These are phyloP conservation scores for Alisma plantagoaquatica DNA, from an alignment of 106 monocot species.

Conservation along the genomic window DNA sequence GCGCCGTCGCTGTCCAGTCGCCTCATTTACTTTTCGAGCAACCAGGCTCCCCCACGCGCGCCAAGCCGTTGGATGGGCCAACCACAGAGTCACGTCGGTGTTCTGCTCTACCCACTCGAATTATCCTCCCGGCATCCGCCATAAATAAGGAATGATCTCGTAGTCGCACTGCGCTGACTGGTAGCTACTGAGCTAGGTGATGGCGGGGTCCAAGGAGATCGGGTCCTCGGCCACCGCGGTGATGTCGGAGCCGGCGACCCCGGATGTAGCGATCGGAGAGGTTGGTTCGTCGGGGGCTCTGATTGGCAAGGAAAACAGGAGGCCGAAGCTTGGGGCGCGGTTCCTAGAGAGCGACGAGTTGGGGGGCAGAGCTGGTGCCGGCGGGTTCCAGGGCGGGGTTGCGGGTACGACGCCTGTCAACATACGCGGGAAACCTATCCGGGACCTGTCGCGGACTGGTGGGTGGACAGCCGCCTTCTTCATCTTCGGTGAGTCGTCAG, in stretches of 20 bases:
- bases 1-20: too few species aligned
- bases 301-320: too few species aligned
- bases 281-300: constrained; percentile 2
- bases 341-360: constrained; percentile 81
- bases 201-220: constrained; percentile 50
- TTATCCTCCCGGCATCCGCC: too few species aligned
- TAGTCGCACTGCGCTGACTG: too few species aligned
- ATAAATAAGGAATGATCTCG: too few species aligned
- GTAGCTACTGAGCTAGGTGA: too few species aligned
- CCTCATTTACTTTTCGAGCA: too few species aligned
- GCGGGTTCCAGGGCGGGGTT: constrained; percentile 14
- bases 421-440: constrained; percentile 57
- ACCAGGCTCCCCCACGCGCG: too few species aligned
- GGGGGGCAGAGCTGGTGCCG: constrained; percentile 16
- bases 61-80: too few species aligned
- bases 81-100: too few species aligned
- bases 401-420: constrained; percentile 75
- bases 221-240: constrained; percentile 24
- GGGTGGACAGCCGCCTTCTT: constrained; percentile 93
- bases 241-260: constrained; percentile 10
- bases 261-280: too few species aligned
- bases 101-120: too few species aligned
- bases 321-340: constrained; percentile 52
- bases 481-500: constrained; percentile 69
- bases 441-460: constrained; percentile 71